A percentile compares a stretch with the other conserved stretches of the same genome.
Evolutionary conservation across 129 eudicot genomes (phyloP).

Genomic region (Arctium minus): DNA sequence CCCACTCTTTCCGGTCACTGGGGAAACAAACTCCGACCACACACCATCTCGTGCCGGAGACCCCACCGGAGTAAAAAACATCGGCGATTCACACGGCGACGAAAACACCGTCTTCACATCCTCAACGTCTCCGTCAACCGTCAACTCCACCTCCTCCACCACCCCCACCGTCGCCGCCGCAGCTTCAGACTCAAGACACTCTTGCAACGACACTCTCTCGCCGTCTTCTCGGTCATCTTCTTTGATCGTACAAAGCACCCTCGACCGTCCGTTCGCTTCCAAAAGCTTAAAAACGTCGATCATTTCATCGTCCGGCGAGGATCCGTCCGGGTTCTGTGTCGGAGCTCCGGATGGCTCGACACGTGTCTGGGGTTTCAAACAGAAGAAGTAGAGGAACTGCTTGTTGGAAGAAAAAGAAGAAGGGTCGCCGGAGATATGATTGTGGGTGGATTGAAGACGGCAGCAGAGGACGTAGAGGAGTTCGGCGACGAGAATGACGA

Average conservation of each 20-base stretch:
- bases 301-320: constrained; percentile 19
- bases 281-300: constrained; percentile 49
- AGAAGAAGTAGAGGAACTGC: constrained; percentile 38
- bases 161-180: neutral
- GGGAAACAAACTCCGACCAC: constrained; percentile 17
- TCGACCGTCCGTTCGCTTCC: constrained; percentile 45
- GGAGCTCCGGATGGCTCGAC: constrained; percentile 34
- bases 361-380: constrained; percentile 35
- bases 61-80: constrained; percentile 54
- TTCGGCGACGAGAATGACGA: constrained; percentile 48
- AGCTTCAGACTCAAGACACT: constrained; percentile 19
- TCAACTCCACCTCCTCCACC: constrained; percentile 4
- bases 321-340: neutral
- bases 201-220: constrained; percentile 28
- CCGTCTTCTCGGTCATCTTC: constrained; percentile 70
- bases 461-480: constrained; percentile 57
- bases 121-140: constrained; percentile 15
- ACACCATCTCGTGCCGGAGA: constrained; percentile 43
- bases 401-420: constrained; percentile 22
- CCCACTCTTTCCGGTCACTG: constrained; percentile 13
- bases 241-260: constrained; percentile 61
- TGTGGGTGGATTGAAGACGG: constrained; percentile 28
- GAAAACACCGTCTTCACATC: constrained; percentile 34
- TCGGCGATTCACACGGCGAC: constrained; percentile 67
- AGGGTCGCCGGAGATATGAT: neutral